Evolutionary conservation across 2,329 filamentous ascomycete genomes (phyloP).

Genomic region (Cercospora zeina): DNA sequence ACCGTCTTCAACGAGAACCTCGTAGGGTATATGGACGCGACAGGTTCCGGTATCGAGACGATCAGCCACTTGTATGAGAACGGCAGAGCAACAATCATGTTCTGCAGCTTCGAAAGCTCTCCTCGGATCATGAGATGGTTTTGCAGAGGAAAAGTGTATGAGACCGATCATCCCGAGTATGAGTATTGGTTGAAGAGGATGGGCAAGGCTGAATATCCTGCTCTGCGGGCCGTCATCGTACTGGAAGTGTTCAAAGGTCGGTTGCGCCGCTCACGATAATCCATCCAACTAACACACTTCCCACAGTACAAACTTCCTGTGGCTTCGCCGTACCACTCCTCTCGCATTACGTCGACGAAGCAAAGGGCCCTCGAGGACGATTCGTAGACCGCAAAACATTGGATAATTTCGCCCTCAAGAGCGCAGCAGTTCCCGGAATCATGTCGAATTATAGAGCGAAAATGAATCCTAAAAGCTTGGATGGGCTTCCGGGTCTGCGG

Average conservation of each 20-base stretch:
- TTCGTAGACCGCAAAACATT: constrained; percentile 57
- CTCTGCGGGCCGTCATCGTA: constrained; percentile 61
- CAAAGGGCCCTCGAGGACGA: constrained; percentile 42
- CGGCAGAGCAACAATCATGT: constrained; percentile 71
- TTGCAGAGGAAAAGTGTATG: constrained; percentile 60
- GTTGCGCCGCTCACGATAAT: constrained; percentile 3
- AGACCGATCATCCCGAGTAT: constrained; percentile 56
- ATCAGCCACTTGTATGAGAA: constrained; percentile 76
- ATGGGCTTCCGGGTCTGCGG: constrained; percentile 60
- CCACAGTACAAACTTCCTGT: constrained; percentile 62
- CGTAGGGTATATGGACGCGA: constrained; percentile 72
- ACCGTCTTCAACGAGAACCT: constrained; percentile 59
- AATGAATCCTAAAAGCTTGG: constrained; percentile 59
- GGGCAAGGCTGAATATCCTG: constrained; percentile 43
- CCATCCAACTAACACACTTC: not conserved
- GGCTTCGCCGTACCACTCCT: constrained; percentile 64
- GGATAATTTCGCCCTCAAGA: constrained; percentile 53
- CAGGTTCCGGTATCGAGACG: constrained; percentile 74
- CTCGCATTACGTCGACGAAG: constrained; percentile 38
- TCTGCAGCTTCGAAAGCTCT: constrained; percentile 62
- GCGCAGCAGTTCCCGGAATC: constrained; percentile 50
- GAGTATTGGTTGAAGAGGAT: constrained; percentile 48
- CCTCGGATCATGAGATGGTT: constrained; percentile 67
- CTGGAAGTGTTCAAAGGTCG: constrained; percentile 60
- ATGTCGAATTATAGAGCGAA: constrained; percentile 58